phyloP scores from a whole-genome alignment of 768 basidiomycete species.

The Mycena floridula region DNA sequence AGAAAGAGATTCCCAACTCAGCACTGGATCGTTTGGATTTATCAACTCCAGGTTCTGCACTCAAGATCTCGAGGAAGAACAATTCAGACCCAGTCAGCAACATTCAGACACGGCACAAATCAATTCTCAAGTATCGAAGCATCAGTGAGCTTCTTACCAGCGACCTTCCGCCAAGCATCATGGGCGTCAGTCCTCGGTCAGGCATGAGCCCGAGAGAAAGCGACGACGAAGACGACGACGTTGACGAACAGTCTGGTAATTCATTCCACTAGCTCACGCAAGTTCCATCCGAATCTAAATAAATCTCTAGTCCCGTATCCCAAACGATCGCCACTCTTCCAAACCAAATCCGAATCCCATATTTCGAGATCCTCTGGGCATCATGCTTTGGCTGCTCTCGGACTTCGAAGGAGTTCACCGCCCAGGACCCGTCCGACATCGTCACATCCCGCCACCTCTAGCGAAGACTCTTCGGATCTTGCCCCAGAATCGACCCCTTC shows the following conservation, averaged over 20 bases:
- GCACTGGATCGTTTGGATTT: slow-evolving; percentile 50
- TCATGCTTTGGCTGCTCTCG: slow-evolving; percentile 41
- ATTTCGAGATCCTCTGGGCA: slow-evolving; percentile 57
- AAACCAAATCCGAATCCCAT: slow-evolving; percentile 88
- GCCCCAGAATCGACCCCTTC: slow-evolving; percentile 5
- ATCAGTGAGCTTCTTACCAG: slow-evolving; percentile 84
- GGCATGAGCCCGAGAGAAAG: slow-evolving; percentile 56
- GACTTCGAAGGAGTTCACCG: slow-evolving; percentile 51
- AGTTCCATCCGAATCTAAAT: not conserved
- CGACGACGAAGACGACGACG: slow-evolving; percentile 33
- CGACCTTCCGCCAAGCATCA: slow-evolving; percentile 56
- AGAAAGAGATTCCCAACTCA: slow-evolving; percentile 31
- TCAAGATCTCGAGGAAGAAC: slow-evolving; percentile 5
- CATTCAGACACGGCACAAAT: slow-evolving; percentile 45
- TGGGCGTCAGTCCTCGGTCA: slow-evolving; percentile 1
- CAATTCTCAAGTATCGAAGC: slow-evolving; percentile 94
- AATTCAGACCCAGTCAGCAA: too few relatives aligned
- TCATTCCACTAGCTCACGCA: not conserved
- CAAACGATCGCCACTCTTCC: slow-evolving; percentile 56
- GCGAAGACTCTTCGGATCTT: not conserved
- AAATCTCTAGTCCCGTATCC: slow-evolving; percentile 4
- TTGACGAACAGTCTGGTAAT: not conserved
- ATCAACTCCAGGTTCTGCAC: slow-evolving; percentile 14
- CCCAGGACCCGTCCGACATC: slow-evolving; percentile 47
- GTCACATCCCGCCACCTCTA: slow-evolving; percentile 1